These are phyloP conservation scores for Desmodesmus armatus DNA, from an alignment of 139 green algal species.

Conservation along the genomic window DNA sequence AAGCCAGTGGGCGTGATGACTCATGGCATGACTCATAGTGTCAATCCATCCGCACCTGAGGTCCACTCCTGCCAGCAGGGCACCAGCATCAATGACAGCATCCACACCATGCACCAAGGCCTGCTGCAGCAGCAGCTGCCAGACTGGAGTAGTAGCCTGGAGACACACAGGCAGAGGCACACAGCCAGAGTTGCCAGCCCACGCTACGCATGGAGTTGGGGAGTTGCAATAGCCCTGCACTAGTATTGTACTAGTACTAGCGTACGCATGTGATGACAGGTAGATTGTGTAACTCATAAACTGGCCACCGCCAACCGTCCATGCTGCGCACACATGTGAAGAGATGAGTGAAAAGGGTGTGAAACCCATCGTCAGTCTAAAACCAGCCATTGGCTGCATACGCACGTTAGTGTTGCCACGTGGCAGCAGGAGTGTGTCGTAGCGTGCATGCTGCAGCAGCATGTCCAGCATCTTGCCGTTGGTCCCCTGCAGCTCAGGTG, in stretches of 20 bases:
- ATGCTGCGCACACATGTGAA: too few relatives aligned
- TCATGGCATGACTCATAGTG: neutral
- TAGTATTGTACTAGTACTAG: too few relatives aligned
- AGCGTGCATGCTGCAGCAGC: slow-evolving; percentile 40
- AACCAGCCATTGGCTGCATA: too few relatives aligned
- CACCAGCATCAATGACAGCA: slow-evolving; percentile 69
- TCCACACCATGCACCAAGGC: slow-evolving; percentile 41
- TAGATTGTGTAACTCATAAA: too few relatives aligned
- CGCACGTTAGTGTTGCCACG: too few relatives aligned
- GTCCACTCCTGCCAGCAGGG: slow-evolving; percentile 60
- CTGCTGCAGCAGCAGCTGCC: slow-evolving; percentile 55
- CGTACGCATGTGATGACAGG: too few relatives aligned
- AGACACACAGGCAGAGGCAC: neutral
- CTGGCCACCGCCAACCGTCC: too few relatives aligned
- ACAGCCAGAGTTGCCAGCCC: too few relatives aligned
- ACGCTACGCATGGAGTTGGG: too few relatives aligned
- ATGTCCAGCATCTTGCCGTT: slow-evolving; percentile 76
- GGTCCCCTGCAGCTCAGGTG: slow-evolving; percentile 52
- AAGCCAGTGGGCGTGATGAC: neutral
- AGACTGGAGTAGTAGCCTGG: slow-evolving; percentile 39
- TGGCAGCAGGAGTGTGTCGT: slow-evolving; percentile 29
- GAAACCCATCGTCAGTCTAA: too few relatives aligned
- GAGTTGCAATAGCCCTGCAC: too few relatives aligned
- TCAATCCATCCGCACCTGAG: slow-evolving; percentile 37
- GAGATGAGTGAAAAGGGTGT: too few relatives aligned